phyloP scores from a whole-genome alignment of 495 filamentous ascomycete species.

The Astrothelium macrocarpum region DNA sequence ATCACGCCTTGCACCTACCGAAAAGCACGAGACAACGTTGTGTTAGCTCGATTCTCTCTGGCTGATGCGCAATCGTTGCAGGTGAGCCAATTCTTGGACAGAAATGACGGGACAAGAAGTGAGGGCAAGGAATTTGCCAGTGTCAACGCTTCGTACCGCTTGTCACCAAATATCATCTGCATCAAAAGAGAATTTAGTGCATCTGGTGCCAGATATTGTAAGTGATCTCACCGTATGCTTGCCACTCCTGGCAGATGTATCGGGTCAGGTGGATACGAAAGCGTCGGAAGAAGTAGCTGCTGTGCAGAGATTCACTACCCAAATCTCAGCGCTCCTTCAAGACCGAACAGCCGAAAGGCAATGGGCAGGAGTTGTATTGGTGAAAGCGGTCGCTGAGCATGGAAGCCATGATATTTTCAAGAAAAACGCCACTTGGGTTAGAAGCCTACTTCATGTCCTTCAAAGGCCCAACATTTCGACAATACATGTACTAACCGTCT shows the following conservation, averaged over 20 bases:
- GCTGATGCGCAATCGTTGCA: neutral
- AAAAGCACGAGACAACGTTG: too few relatives aligned
- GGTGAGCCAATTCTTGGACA: neutral
- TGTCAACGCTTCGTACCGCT: slow-evolving; percentile 23
- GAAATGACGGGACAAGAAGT: neutral
- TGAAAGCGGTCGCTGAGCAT: slow-evolving; percentile 71
- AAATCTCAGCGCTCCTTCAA: slow-evolving; percentile 63
- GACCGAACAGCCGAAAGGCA: slow-evolving; percentile 61
- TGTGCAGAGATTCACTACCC: slow-evolving; percentile 69
- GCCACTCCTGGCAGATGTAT: neutral
- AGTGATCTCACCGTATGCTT: neutral
- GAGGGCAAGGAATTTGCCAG: neutral
- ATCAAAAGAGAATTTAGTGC: slow-evolving; percentile 24
- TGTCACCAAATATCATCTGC: slow-evolving; percentile 30
- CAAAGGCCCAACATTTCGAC: slow-evolving; percentile 62
- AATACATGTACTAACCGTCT: slow-evolving; percentile 61
- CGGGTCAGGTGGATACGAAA: slow-evolving; percentile 39
- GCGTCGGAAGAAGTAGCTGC: slow-evolving; percentile 52
- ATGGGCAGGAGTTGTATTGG: slow-evolving; percentile 64
- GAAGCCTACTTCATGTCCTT: slow-evolving; percentile 58
- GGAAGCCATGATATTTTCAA: slow-evolving; percentile 72
- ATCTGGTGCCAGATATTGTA: slow-evolving; percentile 25
- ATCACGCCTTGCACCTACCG: too few relatives aligned
- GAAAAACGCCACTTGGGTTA: slow-evolving; percentile 59
- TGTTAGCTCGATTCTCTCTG: too few relatives aligned